Evolutionary conservation across 139 green algal species (phyloP).

Genomic region (Chlamydomonas incerta): DNA sequence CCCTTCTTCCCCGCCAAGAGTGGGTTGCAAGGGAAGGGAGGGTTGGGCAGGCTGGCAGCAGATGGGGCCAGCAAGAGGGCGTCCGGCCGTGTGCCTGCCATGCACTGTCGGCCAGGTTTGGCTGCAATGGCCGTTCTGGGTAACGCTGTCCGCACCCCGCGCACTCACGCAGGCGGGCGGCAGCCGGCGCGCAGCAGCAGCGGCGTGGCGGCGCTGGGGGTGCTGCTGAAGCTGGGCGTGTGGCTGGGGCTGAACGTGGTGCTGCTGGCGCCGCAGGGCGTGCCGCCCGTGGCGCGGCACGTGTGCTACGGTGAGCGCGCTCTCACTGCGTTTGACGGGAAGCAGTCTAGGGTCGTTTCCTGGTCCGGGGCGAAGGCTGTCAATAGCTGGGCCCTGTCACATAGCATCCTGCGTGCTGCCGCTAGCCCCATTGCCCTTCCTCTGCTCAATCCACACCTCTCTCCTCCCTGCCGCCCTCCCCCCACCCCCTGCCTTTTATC

Average conservation of each 20-base stretch:
- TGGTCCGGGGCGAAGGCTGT: no score
- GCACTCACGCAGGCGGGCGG: not conserved
- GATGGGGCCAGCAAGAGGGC: no score
- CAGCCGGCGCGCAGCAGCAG: not conserved
- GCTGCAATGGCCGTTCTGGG: no score
- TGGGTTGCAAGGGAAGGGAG: not conserved
- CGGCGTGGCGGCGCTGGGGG: not conserved
- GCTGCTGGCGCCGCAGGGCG: not conserved
- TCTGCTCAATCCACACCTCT: not conserved
- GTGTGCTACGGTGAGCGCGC: conserved; percentile 36
- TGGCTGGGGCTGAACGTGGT: conserved; percentile 1
- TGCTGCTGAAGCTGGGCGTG: conserved; percentile 1
- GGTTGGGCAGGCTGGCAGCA: no score
- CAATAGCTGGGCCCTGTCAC: no score
- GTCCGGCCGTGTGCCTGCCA: no score
- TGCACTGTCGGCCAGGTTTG: no score
- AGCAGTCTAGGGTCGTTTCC: no score
- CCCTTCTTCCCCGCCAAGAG: conserved; percentile 37
- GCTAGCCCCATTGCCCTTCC: no score
- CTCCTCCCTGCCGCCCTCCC: not conserved
- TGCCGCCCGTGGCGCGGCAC: not conserved
- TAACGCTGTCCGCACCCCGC: no score
- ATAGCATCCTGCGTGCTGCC: no score
- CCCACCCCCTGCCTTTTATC: not conserved
- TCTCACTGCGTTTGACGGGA: no score